Evolutionary conservation across 2,329 filamentous ascomycete genomes (phyloP), one percentile per base, ranked within the genome.

Genomic region (Cladophialophora psammophila): DNA sequence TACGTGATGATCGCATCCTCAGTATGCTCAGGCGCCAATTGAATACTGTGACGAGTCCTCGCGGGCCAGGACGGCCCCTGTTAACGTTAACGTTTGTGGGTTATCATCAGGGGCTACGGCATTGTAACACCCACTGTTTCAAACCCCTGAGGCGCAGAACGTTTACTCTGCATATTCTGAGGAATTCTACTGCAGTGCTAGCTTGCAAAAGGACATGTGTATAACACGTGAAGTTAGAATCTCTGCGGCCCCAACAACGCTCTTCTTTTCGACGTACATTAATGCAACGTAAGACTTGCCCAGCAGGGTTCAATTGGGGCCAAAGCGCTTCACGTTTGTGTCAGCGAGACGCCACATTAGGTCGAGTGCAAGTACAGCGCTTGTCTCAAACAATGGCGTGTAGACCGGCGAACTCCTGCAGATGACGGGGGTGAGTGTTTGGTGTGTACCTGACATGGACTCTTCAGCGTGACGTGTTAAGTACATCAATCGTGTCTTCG

Each of bases 81-180:
- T 45, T 8, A 45, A 45, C 40, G 40, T 45, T 45, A 45, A 5
- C 15, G 40, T 58, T 35, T 58, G 55, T 40, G 55, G 55, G 12
- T n/a, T 58, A 58, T 58, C 32, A 40, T 58, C 55, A 58, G 55
- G 55, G 55, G 55, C 55, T 58, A 58, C 55, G 34, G 55, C 55
- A 40, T 36, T 58, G 55, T 58, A 58, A 58, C 55, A 58, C 32
- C 55, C 55, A 58, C 55, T 58, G 55, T 58, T 58, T 58, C 55
- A 40, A 58, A 13, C 6, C 55, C 34, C 55, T 58, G 55, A 58
- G 55, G 55, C 12, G 55, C 18, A 58, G 35, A 38, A 34, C 32
- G 36, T 58, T 58, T 45, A 45, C 40, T 45, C n/a, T 5, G 40
- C 40, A 45, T 45, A 45, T 45, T 18, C 40, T 45, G 40, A 45